Percentiles rank a stretch among this genome's conserved stretches.
phyloP scores from a whole-genome alignment of 805 yeast genomes.

The Limtongia smithiae region DNA sequence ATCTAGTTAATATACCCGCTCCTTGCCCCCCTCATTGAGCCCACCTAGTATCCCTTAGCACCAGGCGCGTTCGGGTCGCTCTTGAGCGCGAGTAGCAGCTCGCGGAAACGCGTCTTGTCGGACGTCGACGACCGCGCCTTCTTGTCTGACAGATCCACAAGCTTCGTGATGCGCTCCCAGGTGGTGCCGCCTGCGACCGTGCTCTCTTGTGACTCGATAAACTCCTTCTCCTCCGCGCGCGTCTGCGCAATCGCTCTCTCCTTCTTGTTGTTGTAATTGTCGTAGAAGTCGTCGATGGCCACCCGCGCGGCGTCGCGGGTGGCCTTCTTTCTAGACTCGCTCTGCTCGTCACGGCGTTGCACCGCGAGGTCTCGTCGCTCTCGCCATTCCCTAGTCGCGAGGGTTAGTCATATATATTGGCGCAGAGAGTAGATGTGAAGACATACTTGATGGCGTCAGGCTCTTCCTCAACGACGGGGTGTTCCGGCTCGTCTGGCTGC shows the following conservation, averaged over 20 bases:
- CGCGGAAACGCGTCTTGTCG: conserved; percentile 69
- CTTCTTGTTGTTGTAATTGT: conserved; percentile 79
- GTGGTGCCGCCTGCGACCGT: conserved; percentile 45
- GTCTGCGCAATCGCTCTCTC: conserved; percentile 64
- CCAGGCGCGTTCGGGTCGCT: conserved; percentile 74
- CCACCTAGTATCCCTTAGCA: conserved; percentile 55
- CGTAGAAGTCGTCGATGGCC: conserved; percentile 88
- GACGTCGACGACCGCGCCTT: conserved; percentile 45
- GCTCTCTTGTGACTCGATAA: conserved; percentile 68
- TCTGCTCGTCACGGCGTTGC: conserved; percentile 70
- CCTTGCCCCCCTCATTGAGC: too few species aligned
- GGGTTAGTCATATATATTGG: not conserved
- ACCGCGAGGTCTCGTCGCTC: conserved; percentile 76
- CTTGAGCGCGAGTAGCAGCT: conserved; percentile 58
- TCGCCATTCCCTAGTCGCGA: conserved; percentile 59
- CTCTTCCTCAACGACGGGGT: conserved; percentile 21
- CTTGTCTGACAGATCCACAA: conserved; percentile 45
- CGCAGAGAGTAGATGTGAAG: too few species aligned
- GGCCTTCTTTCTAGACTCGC: conserved; percentile 58
- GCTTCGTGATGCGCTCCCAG: conserved; percentile 59
- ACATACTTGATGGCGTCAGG: conserved; percentile 26
- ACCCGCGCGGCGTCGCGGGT: conserved; percentile 72
- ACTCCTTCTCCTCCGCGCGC: conserved; percentile 62
- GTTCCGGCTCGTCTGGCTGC: not conserved
- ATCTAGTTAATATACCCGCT: too few species aligned